These are phyloP conservation scores for Eucalyptus cloeziana DNA, from an alignment of 345 rosid species.

Conservation along the genomic window DNA sequence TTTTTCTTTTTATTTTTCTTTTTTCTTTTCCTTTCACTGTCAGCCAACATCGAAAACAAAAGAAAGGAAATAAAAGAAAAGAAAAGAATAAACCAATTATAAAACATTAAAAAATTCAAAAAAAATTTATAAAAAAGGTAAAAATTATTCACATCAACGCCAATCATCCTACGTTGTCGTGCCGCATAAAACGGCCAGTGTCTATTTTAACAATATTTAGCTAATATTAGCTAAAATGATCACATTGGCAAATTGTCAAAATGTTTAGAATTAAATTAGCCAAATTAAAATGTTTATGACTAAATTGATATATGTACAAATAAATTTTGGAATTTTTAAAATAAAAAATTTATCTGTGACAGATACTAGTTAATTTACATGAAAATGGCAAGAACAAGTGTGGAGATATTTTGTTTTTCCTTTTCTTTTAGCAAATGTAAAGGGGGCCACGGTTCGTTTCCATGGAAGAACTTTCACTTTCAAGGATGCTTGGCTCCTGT, in stretches of 20 bases:
- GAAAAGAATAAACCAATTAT: background rate
- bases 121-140: accelerated
- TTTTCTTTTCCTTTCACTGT: background rate
- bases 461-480: background rate
- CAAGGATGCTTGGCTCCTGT: background rate
- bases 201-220: background rate
- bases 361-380: background rate
- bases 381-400: background rate
- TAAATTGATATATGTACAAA: background rate
- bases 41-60: background rate
- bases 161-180: accelerated
- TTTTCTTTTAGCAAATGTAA: background rate
- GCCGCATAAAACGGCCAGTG: accelerated
- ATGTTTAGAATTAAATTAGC: background rate
- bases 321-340: background rate
- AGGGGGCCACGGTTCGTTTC: background rate
- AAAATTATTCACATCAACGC: background rate
- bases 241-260: too few species aligned
- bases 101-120: background rate
- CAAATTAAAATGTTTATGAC: background rate
- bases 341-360: too few species aligned
- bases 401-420: background rate
- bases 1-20: too few species aligned
- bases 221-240: accelerated
- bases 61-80: too few species aligned